Percentiles rank a stretch among this genome's conserved stretches.
These are phyloP conservation scores for Centrapalus pauciflorus DNA, from an alignment of 129 eudicot genomes.

Conservation along the genomic window DNA sequence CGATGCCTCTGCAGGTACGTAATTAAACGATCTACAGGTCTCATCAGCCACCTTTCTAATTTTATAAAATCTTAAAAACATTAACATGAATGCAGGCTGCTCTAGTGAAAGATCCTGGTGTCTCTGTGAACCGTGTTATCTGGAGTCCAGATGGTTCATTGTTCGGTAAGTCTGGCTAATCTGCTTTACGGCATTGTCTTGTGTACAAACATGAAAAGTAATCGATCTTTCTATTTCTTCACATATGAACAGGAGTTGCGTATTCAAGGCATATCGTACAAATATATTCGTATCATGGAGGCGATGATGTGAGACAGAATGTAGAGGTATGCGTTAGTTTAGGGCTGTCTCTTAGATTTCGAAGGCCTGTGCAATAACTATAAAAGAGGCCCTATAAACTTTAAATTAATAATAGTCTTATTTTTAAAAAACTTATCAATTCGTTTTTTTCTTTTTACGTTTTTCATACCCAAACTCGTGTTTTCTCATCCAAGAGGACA, in stretches of 20 bases:
- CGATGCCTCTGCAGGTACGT: slow-evolving; percentile 62
- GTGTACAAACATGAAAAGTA: background rate
- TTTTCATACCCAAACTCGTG: too few species aligned
- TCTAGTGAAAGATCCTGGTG: slow-evolving; percentile 60
- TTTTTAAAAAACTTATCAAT: too few species aligned
- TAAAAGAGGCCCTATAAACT: too few species aligned
- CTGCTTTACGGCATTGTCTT: background rate
- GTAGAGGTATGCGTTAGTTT: slow-evolving; percentile 59
- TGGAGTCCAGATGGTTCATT: slow-evolving; percentile 80
- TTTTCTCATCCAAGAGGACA: too few species aligned
- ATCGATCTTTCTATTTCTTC: background rate
- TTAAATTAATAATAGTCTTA: too few species aligned
- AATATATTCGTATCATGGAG: slow-evolving; percentile 72
- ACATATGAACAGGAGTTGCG: slow-evolving; percentile 65
- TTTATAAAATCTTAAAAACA: background rate
- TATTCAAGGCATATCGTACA: slow-evolving; percentile 87
- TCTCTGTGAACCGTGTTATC: slow-evolving; percentile 75
- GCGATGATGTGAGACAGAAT: slow-evolving; percentile 67
- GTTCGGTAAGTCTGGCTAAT: slow-evolving; percentile 42
- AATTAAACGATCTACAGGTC: background rate
- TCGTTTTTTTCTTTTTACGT: too few species aligned
- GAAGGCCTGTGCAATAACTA: too few species aligned
- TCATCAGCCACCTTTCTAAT: background rate
- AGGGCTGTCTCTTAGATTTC: too few species aligned
- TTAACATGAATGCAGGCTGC: slow-evolving; percentile 47